Percentiles rank a stretch among this genome's conserved stretches.
phyloP scores from a whole-genome alignment of 805 yeast genomes.

The Kazachstania africana region DNA sequence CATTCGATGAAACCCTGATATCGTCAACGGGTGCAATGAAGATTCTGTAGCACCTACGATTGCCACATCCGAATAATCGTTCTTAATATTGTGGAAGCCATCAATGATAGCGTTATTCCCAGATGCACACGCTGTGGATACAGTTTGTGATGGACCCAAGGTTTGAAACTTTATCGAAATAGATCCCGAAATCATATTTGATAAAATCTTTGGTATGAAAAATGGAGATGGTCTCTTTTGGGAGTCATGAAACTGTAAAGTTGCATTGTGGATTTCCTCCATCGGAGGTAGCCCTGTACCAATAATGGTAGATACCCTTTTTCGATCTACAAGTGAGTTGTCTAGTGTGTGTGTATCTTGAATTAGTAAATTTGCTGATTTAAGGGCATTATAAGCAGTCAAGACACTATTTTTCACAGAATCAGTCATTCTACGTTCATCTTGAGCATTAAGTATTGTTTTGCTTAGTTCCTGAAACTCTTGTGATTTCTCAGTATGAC shows the following conservation, averaged over 20 bases:
- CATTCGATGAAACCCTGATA: conserved; percentile 88
- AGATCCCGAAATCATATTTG: conserved; percentile 93
- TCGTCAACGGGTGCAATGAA: conserved; percentile 70
- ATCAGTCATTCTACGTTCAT: conserved; percentile 46
- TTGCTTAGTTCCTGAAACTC: conserved; percentile 30
- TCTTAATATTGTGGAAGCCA: conserved; percentile 67
- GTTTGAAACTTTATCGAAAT: conserved; percentile 68
- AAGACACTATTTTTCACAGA: conserved; percentile 71
- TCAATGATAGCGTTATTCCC: conserved; percentile 93
- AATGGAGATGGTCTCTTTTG: conserved; percentile 66
- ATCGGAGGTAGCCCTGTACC: conserved; percentile 92
- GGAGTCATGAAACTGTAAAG: conserved; percentile 25
- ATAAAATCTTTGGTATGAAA: conserved; percentile 70
- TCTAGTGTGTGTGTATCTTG: conserved; percentile 20
- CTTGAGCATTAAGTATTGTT: conserved; percentile 30
- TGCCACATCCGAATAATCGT: conserved; percentile 76
- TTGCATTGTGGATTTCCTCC: conserved; percentile 45
- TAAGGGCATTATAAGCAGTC: conserved; percentile 68
- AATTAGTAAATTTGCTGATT: conserved; percentile 49
- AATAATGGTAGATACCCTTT: conserved; percentile 55
- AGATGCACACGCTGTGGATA: conserved; percentile 93
- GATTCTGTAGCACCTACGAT: conserved; percentile 94
- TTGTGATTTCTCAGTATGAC: conserved; percentile 31
- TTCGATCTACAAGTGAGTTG: conserved; percentile 15
- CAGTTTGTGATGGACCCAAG: conserved; percentile 79